Percentiles rank a stretch among this genome's conserved stretches.
These are phyloP conservation scores for Phialophora chinensis DNA, from an alignment of 2,329 filamentous ascomycete species.

Conservation along the genomic window DNA sequence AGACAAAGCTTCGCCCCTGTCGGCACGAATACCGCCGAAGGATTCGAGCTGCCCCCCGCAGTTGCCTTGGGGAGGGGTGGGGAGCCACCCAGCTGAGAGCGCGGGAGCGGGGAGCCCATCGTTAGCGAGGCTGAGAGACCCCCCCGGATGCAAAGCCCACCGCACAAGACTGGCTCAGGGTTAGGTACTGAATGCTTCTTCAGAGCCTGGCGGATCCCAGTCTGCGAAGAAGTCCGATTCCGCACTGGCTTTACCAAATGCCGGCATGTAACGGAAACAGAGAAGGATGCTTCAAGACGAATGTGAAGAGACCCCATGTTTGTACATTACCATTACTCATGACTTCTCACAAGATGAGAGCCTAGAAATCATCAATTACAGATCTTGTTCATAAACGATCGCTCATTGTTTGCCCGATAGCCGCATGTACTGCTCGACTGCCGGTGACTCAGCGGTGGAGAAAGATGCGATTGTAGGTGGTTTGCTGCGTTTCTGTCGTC, in stretches of 20 bases:
- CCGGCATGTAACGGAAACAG: neutral
- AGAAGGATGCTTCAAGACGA: neutral
- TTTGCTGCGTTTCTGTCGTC: conserved; percentile 6
- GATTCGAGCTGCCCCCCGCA: neutral
- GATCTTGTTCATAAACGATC: neutral
- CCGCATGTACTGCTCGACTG: conserved; percentile 18
- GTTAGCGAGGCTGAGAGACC: neutral
- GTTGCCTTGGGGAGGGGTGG: neutral
- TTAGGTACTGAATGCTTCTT: neutral
- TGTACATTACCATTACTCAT: neutral
- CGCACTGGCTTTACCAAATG: neutral
- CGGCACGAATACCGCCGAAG: conserved; percentile 13
- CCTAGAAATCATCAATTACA: neutral
- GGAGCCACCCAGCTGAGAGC: neutral
- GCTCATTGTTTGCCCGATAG: conserved; percentile 5
- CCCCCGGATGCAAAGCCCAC: neutral
- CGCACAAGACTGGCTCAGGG: no score
- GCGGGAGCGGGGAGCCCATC: neutral
- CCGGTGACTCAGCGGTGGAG: conserved; percentile 10
- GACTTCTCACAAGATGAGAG: neutral
- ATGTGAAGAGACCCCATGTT: neutral
- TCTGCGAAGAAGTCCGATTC: conserved; percentile 7
- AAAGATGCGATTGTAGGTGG: conserved; percentile 10
- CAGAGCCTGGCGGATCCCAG: neutral
- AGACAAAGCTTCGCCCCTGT: neutral